Percentiles rank a stretch among this genome's conserved stretches.
Conservation (phyloP, 1,284 basidiomycete species). For the Tilletia horrida region DNA sequence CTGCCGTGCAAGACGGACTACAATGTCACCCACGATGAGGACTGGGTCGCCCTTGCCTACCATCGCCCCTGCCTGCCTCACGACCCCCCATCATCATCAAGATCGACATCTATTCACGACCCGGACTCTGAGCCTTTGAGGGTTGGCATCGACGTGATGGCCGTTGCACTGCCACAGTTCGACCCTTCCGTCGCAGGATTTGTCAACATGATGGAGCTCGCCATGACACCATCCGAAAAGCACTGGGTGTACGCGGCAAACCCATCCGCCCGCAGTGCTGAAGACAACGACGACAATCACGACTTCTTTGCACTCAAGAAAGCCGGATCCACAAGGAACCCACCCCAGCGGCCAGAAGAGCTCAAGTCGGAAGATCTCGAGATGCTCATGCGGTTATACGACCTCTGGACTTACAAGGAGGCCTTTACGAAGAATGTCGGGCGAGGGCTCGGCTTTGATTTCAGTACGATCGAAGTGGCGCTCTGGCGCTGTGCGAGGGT, state of each 20-base stretch:
- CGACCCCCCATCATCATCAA: not conserved
- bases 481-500: constrained; percentile 21
- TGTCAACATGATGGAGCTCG: constrained; percentile 45
- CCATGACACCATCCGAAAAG: constrained; percentile 35
- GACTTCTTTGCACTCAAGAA: not conserved
- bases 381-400: constrained; percentile 32
- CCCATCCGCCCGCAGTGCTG: not conserved
- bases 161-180: constrained; percentile 38
- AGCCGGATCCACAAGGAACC: not conserved
- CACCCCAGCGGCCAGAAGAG: not conserved
- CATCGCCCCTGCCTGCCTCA: not conserved
- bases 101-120: too few species aligned
- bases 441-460: constrained; percentile 49
- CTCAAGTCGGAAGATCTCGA: constrained; percentile 6
- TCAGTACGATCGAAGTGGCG: constrained; percentile 34
- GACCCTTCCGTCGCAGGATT: constrained; percentile 33
- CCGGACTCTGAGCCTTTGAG: not conserved
- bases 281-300: not conserved
- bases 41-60: constrained; percentile 50
- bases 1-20: constrained; percentile 29
- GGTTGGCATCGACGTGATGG: constrained; percentile 51
- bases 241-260: constrained; percentile 30
- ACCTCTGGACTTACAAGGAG: constrained; percentile 53
- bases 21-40: constrained; percentile 49
- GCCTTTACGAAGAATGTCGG: constrained; percentile 50